Conservation (phyloP, 139 green algal species). For the Dunaliella sp. region DNA sequence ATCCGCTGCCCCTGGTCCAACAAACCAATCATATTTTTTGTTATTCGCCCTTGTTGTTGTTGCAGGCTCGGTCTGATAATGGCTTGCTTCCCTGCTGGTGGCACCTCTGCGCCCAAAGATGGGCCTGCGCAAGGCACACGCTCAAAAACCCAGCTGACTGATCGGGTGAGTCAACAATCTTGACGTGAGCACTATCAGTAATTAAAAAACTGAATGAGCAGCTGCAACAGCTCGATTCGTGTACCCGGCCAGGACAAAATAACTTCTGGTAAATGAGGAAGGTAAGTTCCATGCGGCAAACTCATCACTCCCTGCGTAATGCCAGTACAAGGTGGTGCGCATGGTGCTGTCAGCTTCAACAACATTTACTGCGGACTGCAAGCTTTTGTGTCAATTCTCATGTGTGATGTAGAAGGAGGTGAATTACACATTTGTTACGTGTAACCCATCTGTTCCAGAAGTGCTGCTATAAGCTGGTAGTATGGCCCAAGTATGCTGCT, state of each 20-base stretch:
- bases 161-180: background rate
- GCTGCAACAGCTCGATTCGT: background rate
- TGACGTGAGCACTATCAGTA: too few species aligned
- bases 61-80: too few species aligned
- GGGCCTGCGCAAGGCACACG: background rate
- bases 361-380: too few species aligned
- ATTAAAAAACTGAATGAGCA: background rate
- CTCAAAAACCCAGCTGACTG: background rate
- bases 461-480: too few species aligned
- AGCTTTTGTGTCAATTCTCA: too few species aligned
- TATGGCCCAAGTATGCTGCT: too few species aligned
- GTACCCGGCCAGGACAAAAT: background rate
- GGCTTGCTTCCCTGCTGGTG: background rate
- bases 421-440: too few species aligned
- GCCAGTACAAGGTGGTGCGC: background rate
- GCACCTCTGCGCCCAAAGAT: too few species aligned
- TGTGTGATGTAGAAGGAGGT: too few species aligned
- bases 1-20: background rate
- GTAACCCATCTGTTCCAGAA: too few species aligned
- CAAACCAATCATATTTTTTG: background rate
- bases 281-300: too few species aligned
- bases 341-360: background rate
- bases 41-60: background rate
- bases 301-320: background rate
- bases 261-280: too few species aligned